These are phyloP conservation scores for Austroboletus eburneus DNA, from an alignment of 768 basidiomycete species.

Conservation along the genomic window DNA sequence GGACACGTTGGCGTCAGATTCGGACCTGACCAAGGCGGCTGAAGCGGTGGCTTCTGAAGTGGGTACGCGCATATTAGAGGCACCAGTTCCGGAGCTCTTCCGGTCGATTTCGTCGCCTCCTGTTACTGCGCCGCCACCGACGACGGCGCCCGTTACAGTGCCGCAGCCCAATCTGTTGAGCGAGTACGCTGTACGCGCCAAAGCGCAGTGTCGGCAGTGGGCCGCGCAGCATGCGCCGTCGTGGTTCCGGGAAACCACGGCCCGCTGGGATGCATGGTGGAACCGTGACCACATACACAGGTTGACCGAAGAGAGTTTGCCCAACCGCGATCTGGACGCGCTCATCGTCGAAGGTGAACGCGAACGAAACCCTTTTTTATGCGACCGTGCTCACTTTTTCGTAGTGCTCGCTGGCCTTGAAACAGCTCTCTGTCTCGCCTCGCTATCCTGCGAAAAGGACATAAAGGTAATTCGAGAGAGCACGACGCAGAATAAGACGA, in stretches of 20 bases:
- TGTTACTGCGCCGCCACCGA: not conserved
- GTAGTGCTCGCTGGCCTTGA: constrained; percentile 54
- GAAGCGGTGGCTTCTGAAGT: constrained; percentile 41
- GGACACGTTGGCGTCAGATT: constrained; percentile 57
- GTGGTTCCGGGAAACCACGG: constrained; percentile 10
- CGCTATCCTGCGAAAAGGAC: constrained; percentile 22
- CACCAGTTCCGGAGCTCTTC: constrained; percentile 49
- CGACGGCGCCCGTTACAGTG: too few relatives aligned
- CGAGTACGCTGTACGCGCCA: too few relatives aligned
- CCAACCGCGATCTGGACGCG: constrained; percentile 59
- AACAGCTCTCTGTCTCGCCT: constrained; percentile 10
- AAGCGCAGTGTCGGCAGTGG: too few relatives aligned
- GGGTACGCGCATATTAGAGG: constrained; percentile 16
- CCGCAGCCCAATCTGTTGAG: too few relatives aligned
- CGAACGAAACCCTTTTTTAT: too few relatives aligned
- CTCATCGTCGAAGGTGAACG: constrained; percentile 57
- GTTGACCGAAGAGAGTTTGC: constrained; percentile 50
- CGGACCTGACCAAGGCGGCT: constrained; percentile 47
- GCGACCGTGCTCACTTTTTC: too few relatives aligned
- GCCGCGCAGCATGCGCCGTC: too few relatives aligned
- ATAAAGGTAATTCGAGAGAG: constrained; percentile 7
- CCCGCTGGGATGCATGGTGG: constrained; percentile 49
- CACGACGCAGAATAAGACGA: too few relatives aligned
- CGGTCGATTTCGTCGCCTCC: constrained; percentile 34
- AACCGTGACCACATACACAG: constrained; percentile 48